Evolutionary conservation across 495 filamentous ascomycete genomes (phyloP).

Genomic region (Astrocystis sublimbata): DNA sequence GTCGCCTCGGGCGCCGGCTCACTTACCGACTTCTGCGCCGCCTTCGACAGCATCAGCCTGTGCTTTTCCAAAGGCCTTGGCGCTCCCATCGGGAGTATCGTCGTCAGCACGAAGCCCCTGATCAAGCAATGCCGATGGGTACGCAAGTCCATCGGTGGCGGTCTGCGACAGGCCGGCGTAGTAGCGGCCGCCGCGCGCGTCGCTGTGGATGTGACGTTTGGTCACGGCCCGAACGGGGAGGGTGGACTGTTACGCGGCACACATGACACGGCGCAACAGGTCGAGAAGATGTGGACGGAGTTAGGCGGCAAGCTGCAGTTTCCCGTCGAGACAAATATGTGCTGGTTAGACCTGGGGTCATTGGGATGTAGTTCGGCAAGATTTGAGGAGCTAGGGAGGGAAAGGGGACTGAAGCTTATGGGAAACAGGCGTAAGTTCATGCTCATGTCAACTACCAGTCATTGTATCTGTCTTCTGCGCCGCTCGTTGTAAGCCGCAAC

Average conservation of each 20-base stretch:
- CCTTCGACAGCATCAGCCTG: slow-evolving; percentile 74
- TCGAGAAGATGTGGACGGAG: slow-evolving; percentile 62
- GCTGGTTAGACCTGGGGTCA: slow-evolving; percentile 74
- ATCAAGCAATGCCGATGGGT: slow-evolving; percentile 72
- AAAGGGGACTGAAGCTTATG: slow-evolving; percentile 53
- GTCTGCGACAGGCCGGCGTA: slow-evolving; percentile 68
- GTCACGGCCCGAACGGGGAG: slow-evolving; percentile 53
- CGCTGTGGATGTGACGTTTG: slow-evolving; percentile 65
- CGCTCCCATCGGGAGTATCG: slow-evolving; percentile 75
- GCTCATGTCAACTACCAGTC: too few species aligned
- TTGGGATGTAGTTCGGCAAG: slow-evolving; percentile 41
- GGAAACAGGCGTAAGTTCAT: slow-evolving; percentile 44
- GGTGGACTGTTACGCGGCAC: slow-evolving; percentile 61
- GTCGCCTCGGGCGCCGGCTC: slow-evolving; percentile 55
- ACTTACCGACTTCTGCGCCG: slow-evolving; percentile 62
- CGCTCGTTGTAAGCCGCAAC: not conserved
- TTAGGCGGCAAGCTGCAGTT: slow-evolving; percentile 56
- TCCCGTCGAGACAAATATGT: slow-evolving; percentile 82
- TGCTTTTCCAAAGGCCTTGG: slow-evolving; percentile 84
- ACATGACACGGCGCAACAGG: slow-evolving; percentile 63
- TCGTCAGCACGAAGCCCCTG: slow-evolving; percentile 62
- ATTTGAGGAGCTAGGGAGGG: slow-evolving; percentile 49
- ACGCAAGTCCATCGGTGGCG: slow-evolving; percentile 77
- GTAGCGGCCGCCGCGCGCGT: slow-evolving; percentile 61
- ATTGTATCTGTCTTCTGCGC: not conserved